phyloP scores from a whole-genome alignment of 768 basidiomycete genomes.

The Agaricus subrufescens region DNA sequence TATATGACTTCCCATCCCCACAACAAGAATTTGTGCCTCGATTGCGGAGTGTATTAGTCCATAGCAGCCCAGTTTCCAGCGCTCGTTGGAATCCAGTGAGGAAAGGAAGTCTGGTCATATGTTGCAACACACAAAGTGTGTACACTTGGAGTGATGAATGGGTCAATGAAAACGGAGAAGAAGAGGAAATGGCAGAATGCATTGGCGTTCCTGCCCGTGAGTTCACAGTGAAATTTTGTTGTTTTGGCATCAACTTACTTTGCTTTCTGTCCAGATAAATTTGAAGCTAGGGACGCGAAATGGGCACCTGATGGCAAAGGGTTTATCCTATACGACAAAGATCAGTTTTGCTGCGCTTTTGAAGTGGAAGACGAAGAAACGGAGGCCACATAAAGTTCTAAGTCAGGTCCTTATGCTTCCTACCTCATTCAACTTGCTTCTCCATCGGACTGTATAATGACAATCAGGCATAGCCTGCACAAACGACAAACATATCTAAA shows the following conservation, averaged over 20 bases:
- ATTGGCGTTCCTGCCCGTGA: slow-evolving; percentile 83
- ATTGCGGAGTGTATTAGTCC: slow-evolving; percentile 63
- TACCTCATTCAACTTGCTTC: neutral
- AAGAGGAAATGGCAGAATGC: slow-evolving; percentile 85
- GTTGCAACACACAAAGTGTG: slow-evolving; percentile 62
- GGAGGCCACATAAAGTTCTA: neutral
- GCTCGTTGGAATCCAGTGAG: slow-evolving; percentile 85
- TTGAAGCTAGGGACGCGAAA: slow-evolving; percentile 60
- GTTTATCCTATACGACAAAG: slow-evolving; percentile 67
- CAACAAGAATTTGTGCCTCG: slow-evolving; percentile 53
- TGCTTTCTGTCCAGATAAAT: slow-evolving; percentile 45
- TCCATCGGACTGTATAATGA: neutral
- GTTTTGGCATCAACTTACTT: neutral
- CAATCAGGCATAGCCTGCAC: too few relatives aligned
- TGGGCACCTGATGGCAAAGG: slow-evolving; percentile 91
- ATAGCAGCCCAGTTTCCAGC: slow-evolving; percentile 55
- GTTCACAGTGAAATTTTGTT: slow-evolving; percentile 23
- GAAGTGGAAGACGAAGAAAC: slow-evolving; percentile 54
- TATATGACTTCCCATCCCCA: slow-evolving; percentile 68
- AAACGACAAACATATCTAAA: too few relatives aligned
- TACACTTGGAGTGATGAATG: slow-evolving; percentile 86
- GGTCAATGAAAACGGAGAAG: slow-evolving; percentile 50
- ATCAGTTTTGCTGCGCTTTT: slow-evolving; percentile 83
- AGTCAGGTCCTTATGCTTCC: neutral
- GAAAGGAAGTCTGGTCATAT: slow-evolving; percentile 63